Evolutionary conservation across 2,329 filamentous ascomycete genomes (phyloP).

Genomic region (Aspergillus pseudonomiae): DNA sequence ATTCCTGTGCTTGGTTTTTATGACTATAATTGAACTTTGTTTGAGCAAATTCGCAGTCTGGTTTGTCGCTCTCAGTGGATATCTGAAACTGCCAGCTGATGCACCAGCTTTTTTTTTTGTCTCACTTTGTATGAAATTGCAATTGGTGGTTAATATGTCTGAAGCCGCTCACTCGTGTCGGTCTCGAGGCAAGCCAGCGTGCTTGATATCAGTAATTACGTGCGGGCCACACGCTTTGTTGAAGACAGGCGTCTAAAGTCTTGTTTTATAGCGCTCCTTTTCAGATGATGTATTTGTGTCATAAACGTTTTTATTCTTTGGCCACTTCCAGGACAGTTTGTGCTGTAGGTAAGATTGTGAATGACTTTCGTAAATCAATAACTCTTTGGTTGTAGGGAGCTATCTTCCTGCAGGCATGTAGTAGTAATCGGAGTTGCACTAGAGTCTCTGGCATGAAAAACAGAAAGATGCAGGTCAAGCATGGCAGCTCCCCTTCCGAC

Average conservation of each 20-base stretch:
- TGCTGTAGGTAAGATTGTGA: neutral
- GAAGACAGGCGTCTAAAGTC: neutral
- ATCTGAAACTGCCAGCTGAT: neutral
- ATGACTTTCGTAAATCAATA: neutral
- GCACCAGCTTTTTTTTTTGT: neutral
- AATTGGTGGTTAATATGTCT: slow-evolving; percentile 5
- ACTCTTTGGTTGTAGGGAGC: neutral
- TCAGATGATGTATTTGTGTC: neutral
- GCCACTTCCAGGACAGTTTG: neutral
- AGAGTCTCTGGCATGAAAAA: neutral
- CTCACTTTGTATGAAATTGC: slow-evolving; percentile 1
- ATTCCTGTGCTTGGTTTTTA: slow-evolving; percentile 39
- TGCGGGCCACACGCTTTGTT: neutral
- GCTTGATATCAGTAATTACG: neutral
- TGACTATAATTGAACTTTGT: slow-evolving; percentile 47
- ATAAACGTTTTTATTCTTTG: neutral
- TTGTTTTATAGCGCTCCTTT: slow-evolving; percentile 5
- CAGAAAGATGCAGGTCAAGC: neutral
- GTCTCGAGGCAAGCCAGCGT: neutral
- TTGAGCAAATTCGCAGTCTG: slow-evolving; percentile 34
- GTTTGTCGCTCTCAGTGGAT: slow-evolving; percentile 4
- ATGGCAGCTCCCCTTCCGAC: neutral
- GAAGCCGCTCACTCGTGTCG: neutral
- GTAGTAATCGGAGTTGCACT: neutral
- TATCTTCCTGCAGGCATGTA: neutral